Evolutionary conservation across 129 eudicot species (phyloP).

Genomic region (Rutidosis leptorrhynchoides): DNA sequence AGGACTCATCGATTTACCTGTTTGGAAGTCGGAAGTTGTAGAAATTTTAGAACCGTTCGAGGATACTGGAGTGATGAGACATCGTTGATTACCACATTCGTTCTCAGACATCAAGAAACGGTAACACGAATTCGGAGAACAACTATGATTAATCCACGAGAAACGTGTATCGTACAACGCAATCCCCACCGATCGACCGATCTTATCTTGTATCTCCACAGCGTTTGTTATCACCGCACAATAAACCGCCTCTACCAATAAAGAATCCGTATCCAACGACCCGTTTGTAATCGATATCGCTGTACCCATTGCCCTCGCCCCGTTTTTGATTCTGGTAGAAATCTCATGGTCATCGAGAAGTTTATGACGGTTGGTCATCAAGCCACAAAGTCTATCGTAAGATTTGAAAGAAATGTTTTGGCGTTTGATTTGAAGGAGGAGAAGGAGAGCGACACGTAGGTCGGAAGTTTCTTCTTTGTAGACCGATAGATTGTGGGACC

Average conservation of each 20-base stretch:
- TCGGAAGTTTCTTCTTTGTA: conserved; percentile 37
- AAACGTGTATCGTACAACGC: conserved; percentile 49
- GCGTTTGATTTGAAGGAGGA: conserved; percentile 35
- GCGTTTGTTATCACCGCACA: conserved; percentile 65
- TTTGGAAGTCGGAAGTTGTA: background rate
- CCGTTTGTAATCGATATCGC: conserved; percentile 26
- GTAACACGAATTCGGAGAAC: conserved; percentile 72
- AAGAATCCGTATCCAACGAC: background rate
- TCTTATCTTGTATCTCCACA: conserved; percentile 58
- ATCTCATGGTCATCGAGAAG: conserved; percentile 30
- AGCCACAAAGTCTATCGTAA: conserved; percentile 39
- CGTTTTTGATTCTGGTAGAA: conserved; percentile 34
- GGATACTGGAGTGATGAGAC: conserved; percentile 31
- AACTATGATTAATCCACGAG: conserved; percentile 83
- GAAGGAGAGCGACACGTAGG: conserved; percentile 62
- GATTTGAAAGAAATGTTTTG: background rate
- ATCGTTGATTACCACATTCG: background rate
- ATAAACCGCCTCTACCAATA: conserved; percentile 48
- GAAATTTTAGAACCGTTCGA: background rate
- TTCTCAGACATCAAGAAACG: conserved; percentile 28
- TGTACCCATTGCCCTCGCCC: conserved; percentile 46
- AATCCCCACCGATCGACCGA: conserved; percentile 49
- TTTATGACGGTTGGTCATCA: conserved; percentile 41
- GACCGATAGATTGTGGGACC: conserved; percentile 40
- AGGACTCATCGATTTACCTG: conserved; percentile 7